Evolutionary conservation across 2,329 filamentous ascomycete genomes (phyloP).

Genomic region (Sclerotinia minor): DNA sequence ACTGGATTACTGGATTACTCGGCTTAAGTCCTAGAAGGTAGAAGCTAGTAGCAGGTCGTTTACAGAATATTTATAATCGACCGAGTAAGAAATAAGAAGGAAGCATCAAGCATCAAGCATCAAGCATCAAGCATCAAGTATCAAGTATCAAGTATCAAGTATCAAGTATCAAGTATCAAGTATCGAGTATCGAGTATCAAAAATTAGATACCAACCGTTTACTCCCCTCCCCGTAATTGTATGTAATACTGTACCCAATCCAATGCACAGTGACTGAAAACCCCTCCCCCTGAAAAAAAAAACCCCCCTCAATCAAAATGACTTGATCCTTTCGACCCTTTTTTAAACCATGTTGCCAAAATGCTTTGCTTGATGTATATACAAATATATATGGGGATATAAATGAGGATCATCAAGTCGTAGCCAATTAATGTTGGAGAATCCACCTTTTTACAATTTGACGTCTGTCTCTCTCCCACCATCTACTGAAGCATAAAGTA

Average conservation of each 20-base stretch:
- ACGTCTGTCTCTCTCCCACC: neutral
- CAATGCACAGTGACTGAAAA: neutral
- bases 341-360: neutral
- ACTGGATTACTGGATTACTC: neutral
- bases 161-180: too few species aligned
- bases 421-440: conserved; percentile 4
- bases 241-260: neutral
- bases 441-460: conserved; percentile 14
- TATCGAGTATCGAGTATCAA: neutral
- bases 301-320: neutral
- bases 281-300: neutral
- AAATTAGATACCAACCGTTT: neutral
- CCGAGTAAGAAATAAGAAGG: too few species aligned
- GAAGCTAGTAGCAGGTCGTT: neutral
- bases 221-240: too few species aligned
- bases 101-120: too few species aligned
- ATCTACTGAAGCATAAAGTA: neutral
- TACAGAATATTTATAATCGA: neutral
- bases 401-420: conserved; percentile 17
- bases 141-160: too few species aligned
- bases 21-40: conserved; percentile 2
- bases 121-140: too few species aligned
- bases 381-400: conserved; percentile 1
- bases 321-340: neutral
- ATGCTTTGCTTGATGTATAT: conserved; percentile 5